Conservation (phyloP, 2,329 filamentous ascomycete genomes). For the Colletotrichum caudatum region DNA sequence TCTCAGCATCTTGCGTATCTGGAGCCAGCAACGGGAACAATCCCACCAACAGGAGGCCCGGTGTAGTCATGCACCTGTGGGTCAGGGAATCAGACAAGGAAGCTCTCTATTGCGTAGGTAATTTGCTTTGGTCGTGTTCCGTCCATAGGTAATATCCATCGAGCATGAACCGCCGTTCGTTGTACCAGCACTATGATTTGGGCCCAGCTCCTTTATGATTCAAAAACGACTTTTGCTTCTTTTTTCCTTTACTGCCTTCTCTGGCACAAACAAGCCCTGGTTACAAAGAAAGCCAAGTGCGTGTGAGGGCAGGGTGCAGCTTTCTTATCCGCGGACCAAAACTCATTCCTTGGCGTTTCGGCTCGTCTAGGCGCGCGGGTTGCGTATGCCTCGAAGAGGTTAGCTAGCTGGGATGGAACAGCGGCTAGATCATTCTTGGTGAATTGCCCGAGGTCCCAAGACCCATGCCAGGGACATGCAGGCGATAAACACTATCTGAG, state of each 20-base stretch:
- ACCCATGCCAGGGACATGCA: conserved; percentile 18
- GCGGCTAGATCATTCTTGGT: conserved; percentile 6
- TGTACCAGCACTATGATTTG: conserved; percentile 24
- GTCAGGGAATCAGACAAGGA: conserved; percentile 1
- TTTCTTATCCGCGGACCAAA: conserved; percentile 16
- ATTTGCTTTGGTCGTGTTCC: conserved; percentile 28
- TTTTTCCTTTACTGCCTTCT: neutral
- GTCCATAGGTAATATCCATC: neutral
- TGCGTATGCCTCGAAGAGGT: conserved; percentile 19
- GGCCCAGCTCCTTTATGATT: conserved; percentile 20
- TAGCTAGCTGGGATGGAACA: conserved; percentile 5
- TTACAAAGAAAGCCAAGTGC: conserved; percentile 10
- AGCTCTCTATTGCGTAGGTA: conserved; percentile 8
- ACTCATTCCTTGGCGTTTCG: conserved; percentile 25
- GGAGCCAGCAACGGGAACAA: neutral
- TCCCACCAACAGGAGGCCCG: neutral
- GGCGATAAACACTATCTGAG: conserved; percentile 23
- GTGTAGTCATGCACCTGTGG: neutral
- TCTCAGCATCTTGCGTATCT: neutral
- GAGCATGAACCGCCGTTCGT: neutral
- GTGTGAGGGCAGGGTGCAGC: neutral
- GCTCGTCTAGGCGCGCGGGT: conserved; percentile 11
- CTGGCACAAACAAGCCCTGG: neutral
- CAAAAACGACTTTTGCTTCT: neutral
- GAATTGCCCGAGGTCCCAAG: conserved; percentile 13